Evolutionary conservation across 2,329 filamentous ascomycete species (phyloP).

Genomic region (Botrytis fabae): DNA sequence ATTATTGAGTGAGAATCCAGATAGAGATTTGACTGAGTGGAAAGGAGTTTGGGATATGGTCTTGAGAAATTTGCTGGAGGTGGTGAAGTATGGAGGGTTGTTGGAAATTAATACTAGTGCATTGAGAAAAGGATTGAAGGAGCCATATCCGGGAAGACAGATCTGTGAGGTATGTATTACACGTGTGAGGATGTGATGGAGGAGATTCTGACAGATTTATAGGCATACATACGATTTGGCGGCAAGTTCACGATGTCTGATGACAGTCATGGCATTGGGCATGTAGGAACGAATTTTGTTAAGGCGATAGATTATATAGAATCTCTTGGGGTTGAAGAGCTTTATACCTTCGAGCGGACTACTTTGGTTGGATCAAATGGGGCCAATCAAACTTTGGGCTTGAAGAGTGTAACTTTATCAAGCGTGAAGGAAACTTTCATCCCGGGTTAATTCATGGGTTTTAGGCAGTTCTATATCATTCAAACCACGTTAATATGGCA

Average conservation of each 20-base stretch:
- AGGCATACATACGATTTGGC: slow-evolving; percentile 66
- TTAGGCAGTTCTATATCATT: neutral
- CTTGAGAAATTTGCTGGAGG: slow-evolving; percentile 69
- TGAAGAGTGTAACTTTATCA: slow-evolving; percentile 28
- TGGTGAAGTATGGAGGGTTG: slow-evolving; percentile 74
- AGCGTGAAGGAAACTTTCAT: slow-evolving; percentile 34
- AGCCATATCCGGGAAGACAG: slow-evolving; percentile 81
- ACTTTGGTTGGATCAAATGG: slow-evolving; percentile 7
- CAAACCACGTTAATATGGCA: too few species aligned
- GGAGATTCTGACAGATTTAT: neutral
- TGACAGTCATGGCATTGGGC: slow-evolving; percentile 86
- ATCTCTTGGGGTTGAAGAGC: slow-evolving; percentile 60
- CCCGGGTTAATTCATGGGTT: neutral
- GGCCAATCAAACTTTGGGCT: neutral
- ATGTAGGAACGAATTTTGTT: slow-evolving; percentile 83
- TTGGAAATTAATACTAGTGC: slow-evolving; percentile 88
- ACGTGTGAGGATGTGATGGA: neutral
- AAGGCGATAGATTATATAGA: slow-evolving; percentile 70
- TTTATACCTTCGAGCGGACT: slow-evolving; percentile 46
- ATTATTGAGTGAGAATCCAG: slow-evolving; percentile 70
- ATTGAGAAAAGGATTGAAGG: slow-evolving; percentile 82
- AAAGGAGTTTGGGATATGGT: slow-evolving; percentile 75
- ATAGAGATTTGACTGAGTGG: slow-evolving; percentile 54
- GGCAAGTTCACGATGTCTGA: slow-evolving; percentile 90
- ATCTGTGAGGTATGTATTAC: slow-evolving; percentile 60